These are phyloP conservation scores for Sugiyamaella neomexicana DNA, from an alignment of 1,139 yeast genomes.

Conservation along the genomic window DNA sequence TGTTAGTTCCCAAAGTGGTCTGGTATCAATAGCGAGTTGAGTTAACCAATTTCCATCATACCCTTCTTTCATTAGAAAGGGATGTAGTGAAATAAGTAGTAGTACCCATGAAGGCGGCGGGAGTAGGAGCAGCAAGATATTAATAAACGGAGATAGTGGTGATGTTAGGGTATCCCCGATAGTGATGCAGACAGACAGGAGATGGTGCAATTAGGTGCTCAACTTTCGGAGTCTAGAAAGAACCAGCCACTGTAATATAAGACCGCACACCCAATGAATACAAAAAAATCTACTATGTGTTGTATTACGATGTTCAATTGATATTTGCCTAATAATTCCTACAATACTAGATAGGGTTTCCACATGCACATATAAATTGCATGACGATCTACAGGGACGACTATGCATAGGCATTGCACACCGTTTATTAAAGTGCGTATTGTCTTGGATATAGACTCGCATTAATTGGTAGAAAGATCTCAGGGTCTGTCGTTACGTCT, in stretches of 20 bases:
- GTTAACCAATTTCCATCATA: neutral
- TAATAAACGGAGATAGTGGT: neutral
- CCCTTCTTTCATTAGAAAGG: neutral
- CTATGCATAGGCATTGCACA: neutral
- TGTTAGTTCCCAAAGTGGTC: neutral
- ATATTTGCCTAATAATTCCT: neutral
- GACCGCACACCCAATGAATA: too few species aligned
- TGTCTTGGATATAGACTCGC: neutral
- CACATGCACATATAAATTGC: neutral
- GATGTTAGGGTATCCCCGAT: neutral
- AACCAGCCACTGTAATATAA: too few species aligned
- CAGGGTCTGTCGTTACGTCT: too few species aligned
- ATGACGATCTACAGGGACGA: conserved; percentile 6
- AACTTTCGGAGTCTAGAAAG: too few species aligned
- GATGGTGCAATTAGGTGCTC: neutral
- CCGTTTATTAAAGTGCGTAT: neutral
- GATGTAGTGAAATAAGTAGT: neutral
- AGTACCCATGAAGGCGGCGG: neutral
- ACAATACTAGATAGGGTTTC: neutral
- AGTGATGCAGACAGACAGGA: neutral
- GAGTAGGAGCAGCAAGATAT: neutral
- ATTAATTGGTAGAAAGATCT: neutral
- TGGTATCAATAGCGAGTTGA: neutral
- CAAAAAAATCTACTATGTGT: too few species aligned
- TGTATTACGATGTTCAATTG: neutral